Percentiles rank a stretch among this genome's conserved stretches.
Conservation (phyloP, 106 monocot species). For the Dendrobium huoshanense region DNA sequence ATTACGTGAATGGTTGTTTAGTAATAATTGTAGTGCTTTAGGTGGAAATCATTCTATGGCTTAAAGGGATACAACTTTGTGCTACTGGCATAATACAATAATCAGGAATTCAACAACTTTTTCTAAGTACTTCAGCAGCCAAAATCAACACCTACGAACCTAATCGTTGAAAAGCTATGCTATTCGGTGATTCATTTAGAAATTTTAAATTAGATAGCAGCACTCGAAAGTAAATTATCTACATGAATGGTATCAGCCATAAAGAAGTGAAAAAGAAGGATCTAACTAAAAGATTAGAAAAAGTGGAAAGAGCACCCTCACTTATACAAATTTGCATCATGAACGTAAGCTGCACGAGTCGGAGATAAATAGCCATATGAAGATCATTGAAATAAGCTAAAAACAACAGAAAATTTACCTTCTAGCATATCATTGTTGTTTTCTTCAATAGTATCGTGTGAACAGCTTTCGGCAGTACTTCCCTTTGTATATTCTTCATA, state of each 20-base stretch:
- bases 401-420: conserved; percentile 37
- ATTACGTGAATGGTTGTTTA: too few relatives aligned
- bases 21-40: not conserved
- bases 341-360: not conserved
- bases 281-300: not conserved
- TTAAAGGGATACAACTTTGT: not conserved
- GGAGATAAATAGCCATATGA: not conserved
- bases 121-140: not conserved
- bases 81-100: not conserved
- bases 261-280: not conserved
- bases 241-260: not conserved
- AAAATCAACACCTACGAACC: not conserved
- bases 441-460: conserved; percentile 7
- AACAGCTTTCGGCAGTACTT: conserved; percentile 6
- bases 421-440: conserved; percentile 47
- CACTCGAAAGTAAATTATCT: not conserved
- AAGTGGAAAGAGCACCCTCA: not conserved
- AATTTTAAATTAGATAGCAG: not conserved
- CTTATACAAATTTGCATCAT: not conserved
- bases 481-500: conserved; percentile 63
- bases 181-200: not conserved
- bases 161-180: not conserved
- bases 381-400: not conserved
- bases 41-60: not conserved
- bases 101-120: not conserved